Evolutionary conservation across 192 early-diverging fungal genomes (phyloP), one percentile per base, ranked within the genome.

Genomic region (Geranomyces variabilis): DNA sequence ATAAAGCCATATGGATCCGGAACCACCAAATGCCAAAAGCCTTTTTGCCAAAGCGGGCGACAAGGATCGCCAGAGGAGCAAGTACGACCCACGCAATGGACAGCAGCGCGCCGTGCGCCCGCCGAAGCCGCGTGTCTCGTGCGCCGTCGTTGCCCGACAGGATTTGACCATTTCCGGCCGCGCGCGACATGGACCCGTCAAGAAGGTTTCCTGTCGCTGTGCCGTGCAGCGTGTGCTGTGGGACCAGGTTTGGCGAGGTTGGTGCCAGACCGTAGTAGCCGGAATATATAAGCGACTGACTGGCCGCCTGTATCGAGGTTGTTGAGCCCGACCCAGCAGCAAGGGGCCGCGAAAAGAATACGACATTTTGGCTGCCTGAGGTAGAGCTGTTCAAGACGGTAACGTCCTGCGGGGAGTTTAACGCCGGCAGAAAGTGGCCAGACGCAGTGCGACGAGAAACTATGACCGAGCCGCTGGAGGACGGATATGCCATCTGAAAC

Each of bases 51-150:
- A 74, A 83, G 14, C 81, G 58, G 1, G 80, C 85, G 15, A 80
- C 70, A 47, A 77, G 77, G 29, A 86, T 80, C 5, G 66, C 84
- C 53, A 79, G 26, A n/a, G 76, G 69, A 10, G 80, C 75, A 3
- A 71, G 7, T 9, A 86, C 60, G 9, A 41, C 64, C 82, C 82
- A 86, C 5, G 80, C 85, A 30, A 81, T 48, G 44, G 73, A 70
- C 82, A 86, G 82, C n/a, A 86, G 15, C 19, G 60, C 17, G 0
- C 82, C 85, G 67, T 86, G 85, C 12, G 77, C 55, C 15, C 59
- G 7, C 44, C 56, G 55, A 21, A 79, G 58, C 0, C 12, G 26
- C 15, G 8, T 51, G 1, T 63, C 57, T 47, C 66, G 15, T 31
- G 1, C 30, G 46, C 21, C 43, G 45, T 49, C 48, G 12, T 31